These are phyloP conservation scores for Beta macrorhiza DNA, from an alignment of 179 eudicot species.

Conservation along the genomic window DNA sequence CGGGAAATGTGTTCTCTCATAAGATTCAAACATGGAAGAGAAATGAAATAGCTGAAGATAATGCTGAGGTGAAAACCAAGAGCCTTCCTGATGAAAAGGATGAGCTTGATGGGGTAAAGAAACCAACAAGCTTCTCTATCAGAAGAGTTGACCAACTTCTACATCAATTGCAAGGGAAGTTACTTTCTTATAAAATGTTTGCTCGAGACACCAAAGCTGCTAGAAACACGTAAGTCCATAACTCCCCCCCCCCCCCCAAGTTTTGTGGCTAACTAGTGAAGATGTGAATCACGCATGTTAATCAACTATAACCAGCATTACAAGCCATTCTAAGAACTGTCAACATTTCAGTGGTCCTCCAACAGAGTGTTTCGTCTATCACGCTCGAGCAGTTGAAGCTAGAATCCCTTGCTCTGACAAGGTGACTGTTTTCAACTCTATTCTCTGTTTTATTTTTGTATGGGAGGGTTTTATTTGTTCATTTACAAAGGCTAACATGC, in stretches of 20 bases:
- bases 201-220: constrained; percentile 94
- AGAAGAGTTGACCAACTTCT: constrained; percentile 66
- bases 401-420: constrained; percentile 42
- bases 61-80: constrained; percentile 25
- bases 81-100: constrained; percentile 25
- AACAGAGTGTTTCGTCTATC: constrained; percentile 83
- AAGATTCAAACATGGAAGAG: constrained; percentile 24
- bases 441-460: neutral
- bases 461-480: neutral
- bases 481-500: neutral
- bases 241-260: neutral
- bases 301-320: neutral
- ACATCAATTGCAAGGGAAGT: constrained; percentile 67
- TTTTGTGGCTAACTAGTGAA: neutral
- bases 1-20: constrained; percentile 16
- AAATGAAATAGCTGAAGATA: constrained; percentile 23
- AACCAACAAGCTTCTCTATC: constrained; percentile 53
- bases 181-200: constrained; percentile 86
- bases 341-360: constrained; percentile 75
- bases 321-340: neutral
- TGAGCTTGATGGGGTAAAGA: constrained; percentile 39
- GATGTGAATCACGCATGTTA: neutral
- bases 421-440: constrained; percentile 29
- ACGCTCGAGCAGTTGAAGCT: constrained; percentile 78
- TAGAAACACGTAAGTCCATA: constrained; percentile 67